These are phyloP conservation scores for Piper betle DNA, from an alignment of 164 flowering plant genomes.

Conservation along the genomic window DNA sequence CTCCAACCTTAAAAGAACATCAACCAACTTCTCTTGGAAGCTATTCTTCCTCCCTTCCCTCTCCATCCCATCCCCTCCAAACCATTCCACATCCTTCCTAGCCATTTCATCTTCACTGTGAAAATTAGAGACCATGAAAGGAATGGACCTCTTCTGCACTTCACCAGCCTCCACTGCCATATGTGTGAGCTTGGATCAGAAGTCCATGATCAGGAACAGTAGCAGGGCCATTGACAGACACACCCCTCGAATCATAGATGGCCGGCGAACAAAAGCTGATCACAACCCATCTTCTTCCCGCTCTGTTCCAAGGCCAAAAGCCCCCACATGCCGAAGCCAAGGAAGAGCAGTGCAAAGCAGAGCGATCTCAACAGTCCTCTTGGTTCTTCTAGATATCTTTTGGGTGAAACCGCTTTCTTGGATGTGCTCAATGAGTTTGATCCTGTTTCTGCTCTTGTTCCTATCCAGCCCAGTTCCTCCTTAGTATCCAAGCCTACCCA, in stretches of 20 bases:
- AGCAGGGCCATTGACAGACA: constrained; percentile 20
- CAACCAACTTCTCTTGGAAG: constrained; percentile 7
- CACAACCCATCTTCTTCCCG: constrained; percentile 19
- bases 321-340: constrained; percentile 21
- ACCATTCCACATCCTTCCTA: background rate
- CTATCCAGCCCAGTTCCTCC: constrained; percentile 3
- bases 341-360: constrained; percentile 28
- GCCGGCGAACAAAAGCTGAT: constrained; percentile 2
- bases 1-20: constrained; percentile 19
- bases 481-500: background rate
- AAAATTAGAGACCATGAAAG: constrained; percentile 29
- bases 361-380: constrained; percentile 21
- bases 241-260: constrained; percentile 16
- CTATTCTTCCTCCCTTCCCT: constrained; percentile 7
- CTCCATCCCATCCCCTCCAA: constrained; percentile 1
- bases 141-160: constrained; percentile 56
- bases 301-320: constrained; percentile 29
- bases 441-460: constrained; percentile 21
- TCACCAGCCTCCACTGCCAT: constrained; percentile 81
- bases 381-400: constrained; percentile 44
- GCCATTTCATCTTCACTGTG: constrained; percentile 2
- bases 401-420: constrained; percentile 26
- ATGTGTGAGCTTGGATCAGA: constrained; percentile 43
- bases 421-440: constrained; percentile 25
- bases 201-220: constrained; percentile 33